Percentiles rank a stretch among this genome's conserved stretches.
Conservation (phyloP, 805 yeast genomes). For the Metschnikowia lachancei region DNA sequence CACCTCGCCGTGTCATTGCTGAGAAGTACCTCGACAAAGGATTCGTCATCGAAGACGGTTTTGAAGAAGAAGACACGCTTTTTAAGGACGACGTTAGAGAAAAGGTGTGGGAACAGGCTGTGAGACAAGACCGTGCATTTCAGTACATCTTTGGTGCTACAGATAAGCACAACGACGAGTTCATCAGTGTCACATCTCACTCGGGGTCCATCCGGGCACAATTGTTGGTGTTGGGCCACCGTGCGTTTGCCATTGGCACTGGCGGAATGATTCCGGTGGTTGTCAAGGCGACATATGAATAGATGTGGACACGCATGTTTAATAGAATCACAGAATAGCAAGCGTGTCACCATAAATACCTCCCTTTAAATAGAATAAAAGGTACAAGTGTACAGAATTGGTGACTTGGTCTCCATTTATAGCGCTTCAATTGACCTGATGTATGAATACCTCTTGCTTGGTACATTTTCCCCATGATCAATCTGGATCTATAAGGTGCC, state of each 20-base stretch:
- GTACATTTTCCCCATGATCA: no score
- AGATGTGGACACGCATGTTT: no score
- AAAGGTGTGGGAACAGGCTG: slow-evolving; percentile 40
- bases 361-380: no score
- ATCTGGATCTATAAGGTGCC: no score
- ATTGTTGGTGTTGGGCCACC: slow-evolving; percentile 46
- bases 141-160: slow-evolving; percentile 34
- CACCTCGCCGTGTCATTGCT: slow-evolving; percentile 35
- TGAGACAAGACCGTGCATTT: slow-evolving; percentile 34
- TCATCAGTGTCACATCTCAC: slow-evolving; percentile 47
- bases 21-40: slow-evolving; percentile 41
- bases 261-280: slow-evolving; percentile 59
- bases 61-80: slow-evolving; percentile 45
- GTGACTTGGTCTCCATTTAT: no score
- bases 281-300: slow-evolving; percentile 38
- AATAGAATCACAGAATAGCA: no score
- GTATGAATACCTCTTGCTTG: no score
- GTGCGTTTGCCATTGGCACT: slow-evolving; percentile 48
- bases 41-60: slow-evolving; percentile 43
- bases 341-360: no score
- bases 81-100: slow-evolving; percentile 41
- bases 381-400: no score
- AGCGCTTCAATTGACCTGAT: no score
- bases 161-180: slow-evolving; percentile 21
- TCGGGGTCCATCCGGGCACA: slow-evolving; percentile 51